Conservation (phyloP, 306 rosid species). For the Cicer yamashitae region DNA sequence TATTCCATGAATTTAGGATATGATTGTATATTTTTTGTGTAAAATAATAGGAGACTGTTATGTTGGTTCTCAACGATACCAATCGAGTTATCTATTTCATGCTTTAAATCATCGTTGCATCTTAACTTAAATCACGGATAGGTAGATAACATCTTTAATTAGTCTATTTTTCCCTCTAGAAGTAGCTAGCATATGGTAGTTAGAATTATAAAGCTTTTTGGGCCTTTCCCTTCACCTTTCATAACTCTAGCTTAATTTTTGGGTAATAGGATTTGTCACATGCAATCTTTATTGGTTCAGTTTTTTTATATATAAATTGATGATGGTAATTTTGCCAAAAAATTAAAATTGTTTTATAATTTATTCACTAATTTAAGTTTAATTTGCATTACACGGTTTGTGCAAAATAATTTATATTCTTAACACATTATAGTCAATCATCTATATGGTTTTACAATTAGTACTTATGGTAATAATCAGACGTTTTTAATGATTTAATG, state of each 20-base stretch:
- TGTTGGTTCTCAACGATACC: neutral
- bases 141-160: conserved; percentile 44
- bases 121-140: conserved; percentile 61
- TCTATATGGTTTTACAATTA: too few relatives aligned
- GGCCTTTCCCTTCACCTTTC: neutral
- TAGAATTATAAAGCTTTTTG: conserved; percentile 40
- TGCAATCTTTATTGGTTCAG: neutral
- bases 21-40: neutral
- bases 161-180: conserved; percentile 41
- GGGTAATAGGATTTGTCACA: conserved; percentile 7
- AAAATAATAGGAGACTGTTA: conserved; percentile 5
- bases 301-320: neutral
- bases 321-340: too few relatives aligned
- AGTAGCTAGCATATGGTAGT: conserved; percentile 50
- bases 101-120: conserved; percentile 43
- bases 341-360: too few relatives aligned
- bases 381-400: too few relatives aligned
- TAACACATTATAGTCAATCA: too few relatives aligned
- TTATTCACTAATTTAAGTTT: too few relatives aligned
- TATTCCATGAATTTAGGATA: conserved; percentile 43
- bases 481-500: too few relatives aligned
- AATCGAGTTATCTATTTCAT: conserved; percentile 19
- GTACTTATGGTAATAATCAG: too few relatives aligned
- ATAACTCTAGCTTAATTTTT: neutral
- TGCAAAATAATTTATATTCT: too few relatives aligned